Conservation (phyloP, 2,329 filamentous ascomycete species). For the Sporothrix inflata region DNA sequence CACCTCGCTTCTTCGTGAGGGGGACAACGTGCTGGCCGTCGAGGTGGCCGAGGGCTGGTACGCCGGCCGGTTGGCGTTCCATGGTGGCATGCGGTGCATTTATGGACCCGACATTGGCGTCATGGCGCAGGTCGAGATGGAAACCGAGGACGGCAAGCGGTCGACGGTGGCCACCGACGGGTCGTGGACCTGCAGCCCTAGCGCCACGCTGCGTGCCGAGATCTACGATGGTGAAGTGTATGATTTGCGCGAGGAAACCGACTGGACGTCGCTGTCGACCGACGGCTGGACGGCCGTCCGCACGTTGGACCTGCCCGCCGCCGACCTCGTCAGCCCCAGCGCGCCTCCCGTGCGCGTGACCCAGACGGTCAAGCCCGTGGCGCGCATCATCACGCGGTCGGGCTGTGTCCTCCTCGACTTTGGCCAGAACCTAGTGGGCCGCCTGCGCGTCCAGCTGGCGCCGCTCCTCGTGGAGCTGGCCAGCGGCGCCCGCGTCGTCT, state of each 20-base stretch:
- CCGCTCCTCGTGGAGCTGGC: not conserved
- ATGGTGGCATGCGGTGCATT: constrained; percentile 38
- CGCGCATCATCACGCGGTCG: constrained; percentile 41
- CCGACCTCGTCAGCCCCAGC: constrained; percentile 39
- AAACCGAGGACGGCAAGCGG: not conserved
- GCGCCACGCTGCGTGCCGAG: constrained; percentile 42
- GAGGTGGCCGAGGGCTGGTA: constrained; percentile 53
- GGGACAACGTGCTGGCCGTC: constrained; percentile 40
- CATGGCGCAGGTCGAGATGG: constrained; percentile 44
- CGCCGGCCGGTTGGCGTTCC: constrained; percentile 40
- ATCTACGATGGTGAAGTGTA: constrained; percentile 59
- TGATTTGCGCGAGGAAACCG: constrained; percentile 40
- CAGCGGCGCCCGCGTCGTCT: constrained; percentile 39
- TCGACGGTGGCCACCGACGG: not conserved
- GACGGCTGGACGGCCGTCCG: not conserved
- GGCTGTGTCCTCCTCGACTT: constrained; percentile 59
- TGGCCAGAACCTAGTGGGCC: constrained; percentile 61
- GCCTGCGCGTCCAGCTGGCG: constrained; percentile 41
- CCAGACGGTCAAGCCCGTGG: constrained; percentile 38
- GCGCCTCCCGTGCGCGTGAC: constrained; percentile 35
- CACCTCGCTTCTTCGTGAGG: constrained; percentile 37
- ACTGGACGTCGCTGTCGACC: not conserved
- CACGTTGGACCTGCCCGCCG: constrained; percentile 31
- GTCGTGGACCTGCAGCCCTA: not conserved
- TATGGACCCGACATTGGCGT: constrained; percentile 47